Evolutionary conservation across 2,329 filamentous ascomycete species (phyloP), one percentile per base, ranked within the genome.

Genomic region (Peltaster fructicola): DNA sequence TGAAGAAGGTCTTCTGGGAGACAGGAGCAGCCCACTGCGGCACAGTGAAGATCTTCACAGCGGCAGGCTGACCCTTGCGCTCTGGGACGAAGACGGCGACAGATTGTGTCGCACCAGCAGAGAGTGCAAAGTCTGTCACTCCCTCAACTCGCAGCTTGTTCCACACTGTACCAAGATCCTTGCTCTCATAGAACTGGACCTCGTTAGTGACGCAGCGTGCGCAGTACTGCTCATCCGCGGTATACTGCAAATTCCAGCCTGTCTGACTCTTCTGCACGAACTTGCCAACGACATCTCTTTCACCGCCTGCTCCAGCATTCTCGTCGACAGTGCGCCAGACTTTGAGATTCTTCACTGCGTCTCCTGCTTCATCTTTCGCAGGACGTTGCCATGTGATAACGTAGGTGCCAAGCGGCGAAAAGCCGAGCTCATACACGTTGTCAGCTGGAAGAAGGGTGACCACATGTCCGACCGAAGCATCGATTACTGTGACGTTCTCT

Each of bases 1-100:
- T 98, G 70, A 82, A 98, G 50, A 98, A 98, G 2, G 77, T 93
- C 72, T 98, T 98, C 51, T 95, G 85, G 18, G 85, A 93, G 24
- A 92, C 73, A 4, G 84, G 73, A 26, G 59, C 61, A 35, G 57
- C 66, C 56, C 95, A 95, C 41, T 88, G 66, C 20, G 88, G 85
- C 17, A 95, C 78, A 39, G 85, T 81, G 60, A 77, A 98, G 32
- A 95, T 78, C 56, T 90, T 91, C 51, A 95, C 82, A 2, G 79
- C 69, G 27, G 88, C 84, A 17, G 88, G 88, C 67, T 84, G 78
- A 25, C 88, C 85, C 79, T 91, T 35, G 55, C 80, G 78, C 59
- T 93, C 85, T 6, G 88, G 88, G 36, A 92, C 65, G 53, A 98
- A 98, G 40, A 92, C 79, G 24, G 88, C 88, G 49, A 98, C 73